Conservation (phyloP, 2,329 filamentous ascomycete genomes). For the Hypoxylon sp. region DNA sequence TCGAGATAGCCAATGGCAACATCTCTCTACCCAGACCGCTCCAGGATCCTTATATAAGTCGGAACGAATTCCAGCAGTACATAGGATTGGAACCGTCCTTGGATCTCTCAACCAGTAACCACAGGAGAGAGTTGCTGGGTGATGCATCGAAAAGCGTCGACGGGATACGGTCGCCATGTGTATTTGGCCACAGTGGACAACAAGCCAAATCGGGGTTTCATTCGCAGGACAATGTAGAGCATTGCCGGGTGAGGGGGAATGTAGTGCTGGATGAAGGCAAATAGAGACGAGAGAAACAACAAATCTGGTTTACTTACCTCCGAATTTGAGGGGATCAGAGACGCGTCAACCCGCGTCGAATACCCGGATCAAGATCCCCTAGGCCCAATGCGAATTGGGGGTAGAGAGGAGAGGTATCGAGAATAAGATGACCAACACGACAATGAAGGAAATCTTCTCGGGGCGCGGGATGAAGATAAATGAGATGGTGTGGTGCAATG, state of each 20-base stretch:
- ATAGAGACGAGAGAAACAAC: neutral
- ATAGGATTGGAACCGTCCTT: neutral
- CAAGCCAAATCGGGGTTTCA: too few relatives aligned
- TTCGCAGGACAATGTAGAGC: neutral
- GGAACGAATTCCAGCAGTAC: neutral
- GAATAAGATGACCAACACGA: constrained; percentile 11
- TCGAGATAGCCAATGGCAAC: constrained; percentile 1
- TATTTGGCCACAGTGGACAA: neutral
- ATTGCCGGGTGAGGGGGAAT: constrained; percentile 2
- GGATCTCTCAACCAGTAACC: neutral
- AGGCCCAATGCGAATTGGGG: neutral
- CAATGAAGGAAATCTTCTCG: constrained; percentile 6
- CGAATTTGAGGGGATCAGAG: constrained; percentile 25
- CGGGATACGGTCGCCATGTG: neutral
- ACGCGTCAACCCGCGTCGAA: constrained; percentile 29
- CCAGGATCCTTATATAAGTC: neutral
- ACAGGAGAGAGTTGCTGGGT: neutral
- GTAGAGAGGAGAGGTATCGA: neutral
- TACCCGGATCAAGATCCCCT: constrained; percentile 22
- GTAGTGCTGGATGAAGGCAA: neutral
- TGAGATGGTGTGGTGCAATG: constrained; percentile 21
- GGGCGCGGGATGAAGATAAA: constrained; percentile 13
- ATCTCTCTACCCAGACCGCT: neutral
- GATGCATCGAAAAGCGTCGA: neutral
- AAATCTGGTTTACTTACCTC: constrained; percentile 36